Base-by-base conservation (phyloP, 2,329 filamentous ascomycete species). In the Aspergillus piperis region DNA sequence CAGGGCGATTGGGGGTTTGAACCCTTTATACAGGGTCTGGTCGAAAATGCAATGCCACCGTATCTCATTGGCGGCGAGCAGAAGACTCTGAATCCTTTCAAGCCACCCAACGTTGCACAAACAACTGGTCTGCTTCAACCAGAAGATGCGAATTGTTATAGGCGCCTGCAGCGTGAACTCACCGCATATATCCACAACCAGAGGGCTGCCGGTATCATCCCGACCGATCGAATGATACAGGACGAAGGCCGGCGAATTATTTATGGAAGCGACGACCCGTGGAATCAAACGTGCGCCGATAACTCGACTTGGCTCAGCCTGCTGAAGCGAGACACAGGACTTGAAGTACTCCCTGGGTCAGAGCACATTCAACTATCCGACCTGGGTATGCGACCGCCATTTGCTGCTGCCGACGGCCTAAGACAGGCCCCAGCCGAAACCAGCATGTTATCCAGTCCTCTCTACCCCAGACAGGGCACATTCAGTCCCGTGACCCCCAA, bases 271-370 rank as follows among this genome's bases (percentile, higher is more conserved):
- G 68, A 73, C 58, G 74, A 77, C 36, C 68, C 68, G n/a, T 77
- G 74, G 73, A 76, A 77, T 54, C 74, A 80, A 67, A 81, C 79
- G 3, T 78, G 77, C 58, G 79, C 79, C 7, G 79, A 81, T 63
- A 80, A 80, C 53, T 69, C 75, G n/a, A 68, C 75, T 8, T 81
- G 79, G 79, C 69, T 81, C 10, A 74, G 74, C 58, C 68, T 79
- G 25, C 65, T 81, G 54, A 81, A 81, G 64, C 76, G 75, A 8
- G 76, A 80, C 60, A 69, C 73, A 41, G 79, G 78, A 3, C 64
- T 81, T 17, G 69, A 73, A 21, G 62, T 67, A 15, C 59, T 69
- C 2, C 71, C 71, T 11, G 66, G 69, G n/a, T 69, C 73, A 6
- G 70, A 76, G 17, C 68, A 71, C 44, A 71, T 76, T 11, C 70